These are phyloP conservation scores for Fibroporia radiculosa DNA, from an alignment of 768 basidiomycete species.

Conservation along the genomic window DNA sequence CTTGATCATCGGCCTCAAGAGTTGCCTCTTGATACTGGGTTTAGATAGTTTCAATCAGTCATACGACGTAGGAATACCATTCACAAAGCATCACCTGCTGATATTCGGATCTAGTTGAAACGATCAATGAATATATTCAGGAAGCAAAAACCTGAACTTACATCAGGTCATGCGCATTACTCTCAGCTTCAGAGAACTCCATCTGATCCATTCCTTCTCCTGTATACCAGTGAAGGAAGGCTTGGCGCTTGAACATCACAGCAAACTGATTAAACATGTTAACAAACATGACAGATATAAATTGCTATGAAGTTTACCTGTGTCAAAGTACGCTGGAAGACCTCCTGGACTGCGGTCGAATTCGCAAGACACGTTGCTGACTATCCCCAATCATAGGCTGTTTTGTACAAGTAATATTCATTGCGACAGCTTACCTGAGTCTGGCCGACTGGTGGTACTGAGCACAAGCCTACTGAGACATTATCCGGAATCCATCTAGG, in stretches of 20 bases:
- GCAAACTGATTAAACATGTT: conserved; percentile 43
- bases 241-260: conserved; percentile 75
- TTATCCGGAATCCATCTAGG: conserved; percentile 86
- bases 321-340: conserved; percentile 67
- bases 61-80: no score
- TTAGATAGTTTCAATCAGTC: no score
- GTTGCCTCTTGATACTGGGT: conserved; percentile 59
- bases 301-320: conserved; percentile 33
- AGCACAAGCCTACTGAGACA: conserved; percentile 76
- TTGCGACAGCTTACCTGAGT: conserved; percentile 37
- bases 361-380: conserved; percentile 68
- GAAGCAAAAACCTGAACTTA: conserved; percentile 31
- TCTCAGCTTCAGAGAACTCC: conserved; percentile 86
- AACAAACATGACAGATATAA: neutral
- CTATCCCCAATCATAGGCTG: conserved; percentile 25
- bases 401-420: neutral
- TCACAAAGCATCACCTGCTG: conserved; percentile 49
- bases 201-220: conserved; percentile 86
- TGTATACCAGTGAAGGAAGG: conserved; percentile 89
- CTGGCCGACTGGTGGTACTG: conserved; percentile 78
- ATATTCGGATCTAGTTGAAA: conserved; percentile 72
- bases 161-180: conserved; percentile 75
- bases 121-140: conserved; percentile 5
- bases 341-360: conserved; percentile 78
- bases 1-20: conserved; percentile 29